A percentile compares a stretch with the other conserved stretches of the same genome.
phyloP scores from a whole-genome alignment of 2,329 filamentous ascomycete genomes.

The Cladosporium sp. region DNA sequence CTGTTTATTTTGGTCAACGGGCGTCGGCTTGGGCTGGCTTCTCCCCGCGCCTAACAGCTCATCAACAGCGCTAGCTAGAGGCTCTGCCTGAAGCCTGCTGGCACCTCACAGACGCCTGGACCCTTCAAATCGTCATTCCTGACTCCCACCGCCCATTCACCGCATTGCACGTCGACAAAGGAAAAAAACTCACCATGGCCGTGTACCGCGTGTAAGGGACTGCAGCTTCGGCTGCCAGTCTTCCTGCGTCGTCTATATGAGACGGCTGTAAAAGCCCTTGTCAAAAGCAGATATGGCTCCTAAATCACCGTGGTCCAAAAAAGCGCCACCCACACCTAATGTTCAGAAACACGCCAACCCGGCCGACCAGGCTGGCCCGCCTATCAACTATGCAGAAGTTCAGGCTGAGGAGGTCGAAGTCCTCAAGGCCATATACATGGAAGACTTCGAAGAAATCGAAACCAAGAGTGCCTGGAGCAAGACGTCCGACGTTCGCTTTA shows the following conservation, averaged over 20 bases:
- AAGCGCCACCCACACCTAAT: slow-evolving; percentile 20
- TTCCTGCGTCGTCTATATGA: slow-evolving; percentile 19
- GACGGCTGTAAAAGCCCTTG: slow-evolving; percentile 10
- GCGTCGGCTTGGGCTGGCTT: background rate
- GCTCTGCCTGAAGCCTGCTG: too few species aligned
- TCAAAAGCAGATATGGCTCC: slow-evolving; percentile 40
- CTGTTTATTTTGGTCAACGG: background rate
- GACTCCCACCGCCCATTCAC: slow-evolving; percentile 17
- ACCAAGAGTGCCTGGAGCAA: slow-evolving; percentile 81
- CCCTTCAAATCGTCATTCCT: slow-evolving; percentile 10
- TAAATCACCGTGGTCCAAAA: slow-evolving; percentile 38
- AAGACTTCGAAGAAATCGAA: slow-evolving; percentile 76
- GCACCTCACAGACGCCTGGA: slow-evolving; percentile 1
- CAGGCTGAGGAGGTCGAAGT: slow-evolving; percentile 86
- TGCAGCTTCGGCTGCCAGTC: slow-evolving; percentile 46
- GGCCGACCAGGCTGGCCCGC: slow-evolving; percentile 21
- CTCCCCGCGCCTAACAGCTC: background rate
- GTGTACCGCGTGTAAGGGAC: slow-evolving; percentile 34
- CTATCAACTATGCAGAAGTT: slow-evolving; percentile 71
- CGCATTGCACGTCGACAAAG: background rate
- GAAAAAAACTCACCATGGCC: background rate
- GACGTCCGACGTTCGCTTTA: slow-evolving; percentile 74
- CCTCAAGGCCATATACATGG: slow-evolving; percentile 81
- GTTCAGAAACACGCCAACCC: slow-evolving; percentile 11
- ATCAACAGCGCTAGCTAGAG: background rate